Evolutionary conservation across 345 rosid species (phyloP), one percentile per base, ranked within the genome.

Genomic region (Trapa incisa): DNA sequence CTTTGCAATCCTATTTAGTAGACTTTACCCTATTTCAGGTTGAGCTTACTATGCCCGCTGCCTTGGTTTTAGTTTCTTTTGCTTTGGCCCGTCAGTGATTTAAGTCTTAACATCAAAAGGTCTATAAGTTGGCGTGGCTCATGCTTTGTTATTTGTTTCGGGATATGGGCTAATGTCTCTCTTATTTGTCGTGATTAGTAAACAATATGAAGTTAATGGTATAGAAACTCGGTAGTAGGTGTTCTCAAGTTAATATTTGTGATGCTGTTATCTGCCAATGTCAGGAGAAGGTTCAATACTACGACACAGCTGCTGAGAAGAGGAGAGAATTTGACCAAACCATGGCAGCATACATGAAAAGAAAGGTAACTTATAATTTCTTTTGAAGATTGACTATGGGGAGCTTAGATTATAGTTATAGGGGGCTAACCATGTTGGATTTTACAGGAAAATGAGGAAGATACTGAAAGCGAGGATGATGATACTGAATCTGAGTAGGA

Each of bases 251-350:
- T 45, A 22, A 2, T 45, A 10, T 41, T 38, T 22, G 2, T 15
- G 37, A 22, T 48, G 22, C 15, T 37, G 17, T 13, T 48, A 56
- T 74, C 76, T 66, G 39, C 65, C 70, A 47, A 42, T 33, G 71
- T 67, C 70, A 93, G 98, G 98, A 90, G 75, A 90, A 93, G 64
- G 94, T 93, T n/a, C 82, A 87, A 67, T 90, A 93, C 71, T 93
- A 93, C 73, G 98, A 93, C 73, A 79, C 88, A 39, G 98, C 98
- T 67, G 88, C 87, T 1, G 88, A 78, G 78, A 93, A 88, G 73
- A 85, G 97, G 70, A 91, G 90, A 54, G 96, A 88, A 76, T 93
- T 93, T 73, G 97, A 93, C 69, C 76, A 75, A 72, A 82, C 83
- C 74, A 85, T 80, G 86, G 80, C 85, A 35, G 91, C 83, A 53